These are phyloP conservation scores for Podospora pseudoanserina DNA, from an alignment of 495 filamentous ascomycete genomes.

Conservation along the genomic window DNA sequence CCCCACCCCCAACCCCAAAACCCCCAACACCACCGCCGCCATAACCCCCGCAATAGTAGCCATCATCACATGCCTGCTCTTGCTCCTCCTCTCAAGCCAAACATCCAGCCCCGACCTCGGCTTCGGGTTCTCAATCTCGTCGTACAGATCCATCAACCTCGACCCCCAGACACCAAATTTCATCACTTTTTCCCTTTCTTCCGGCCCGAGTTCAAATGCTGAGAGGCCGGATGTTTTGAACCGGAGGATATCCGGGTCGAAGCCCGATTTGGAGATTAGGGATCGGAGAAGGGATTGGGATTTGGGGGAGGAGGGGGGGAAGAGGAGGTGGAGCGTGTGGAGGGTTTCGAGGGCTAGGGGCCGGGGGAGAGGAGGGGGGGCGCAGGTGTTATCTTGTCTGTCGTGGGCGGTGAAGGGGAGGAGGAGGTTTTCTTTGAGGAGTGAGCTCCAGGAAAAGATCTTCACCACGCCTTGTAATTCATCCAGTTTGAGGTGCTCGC, in stretches of 20 bases:
- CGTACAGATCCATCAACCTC: constrained; percentile 36
- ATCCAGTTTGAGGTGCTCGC: constrained; percentile 33
- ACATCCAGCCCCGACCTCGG: constrained; percentile 33
- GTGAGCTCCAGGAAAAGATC: constrained; percentile 33
- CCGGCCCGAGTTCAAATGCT: constrained; percentile 1
- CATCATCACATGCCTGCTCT: constrained; percentile 40
- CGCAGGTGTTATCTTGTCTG: background rate
- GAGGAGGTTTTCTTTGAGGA: constrained; percentile 35
- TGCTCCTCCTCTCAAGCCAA: constrained; percentile 40
- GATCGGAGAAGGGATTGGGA: constrained; percentile 32
- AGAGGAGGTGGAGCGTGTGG: constrained; percentile 35
- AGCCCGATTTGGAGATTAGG: constrained; percentile 30
- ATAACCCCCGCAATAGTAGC: constrained; percentile 37
- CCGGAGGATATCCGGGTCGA: constrained; percentile 29
- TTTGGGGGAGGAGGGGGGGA: constrained; percentile 30
- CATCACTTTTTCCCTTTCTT: constrained; percentile 23
- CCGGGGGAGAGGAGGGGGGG: constrained; percentile 24
- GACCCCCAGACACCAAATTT: constrained; percentile 33
- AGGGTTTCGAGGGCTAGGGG: constrained; percentile 37
- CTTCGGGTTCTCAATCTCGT: constrained; percentile 39
- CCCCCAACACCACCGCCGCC: constrained; percentile 30
- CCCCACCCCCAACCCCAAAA: constrained; percentile 25
- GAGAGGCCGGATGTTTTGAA: constrained; percentile 9
- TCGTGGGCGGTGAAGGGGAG: constrained; percentile 18
- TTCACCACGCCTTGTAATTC: constrained; percentile 27